A percentile compares a stretch with the other conserved stretches of the same genome.
These are phyloP conservation scores for Acanthamoeba triangularis DNA, from an alignment of 208 protist genomes.

Conservation along the genomic window DNA sequence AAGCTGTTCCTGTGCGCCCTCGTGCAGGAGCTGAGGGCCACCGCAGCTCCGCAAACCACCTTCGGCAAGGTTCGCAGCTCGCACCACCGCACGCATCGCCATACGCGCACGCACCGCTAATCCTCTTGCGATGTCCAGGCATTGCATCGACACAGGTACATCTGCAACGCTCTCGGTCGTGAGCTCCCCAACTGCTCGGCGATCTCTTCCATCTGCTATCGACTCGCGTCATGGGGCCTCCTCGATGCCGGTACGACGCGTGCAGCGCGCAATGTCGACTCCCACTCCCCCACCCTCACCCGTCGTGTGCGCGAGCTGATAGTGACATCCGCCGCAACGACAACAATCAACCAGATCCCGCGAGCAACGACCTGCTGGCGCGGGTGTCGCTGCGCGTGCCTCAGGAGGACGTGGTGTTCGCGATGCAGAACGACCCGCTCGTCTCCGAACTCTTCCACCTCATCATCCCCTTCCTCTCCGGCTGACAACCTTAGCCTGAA, in stretches of 20 bases:
- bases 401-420: constrained; percentile 39
- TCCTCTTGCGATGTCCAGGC: not conserved
- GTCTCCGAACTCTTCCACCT: constrained; percentile 62
- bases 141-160: constrained; percentile 26
- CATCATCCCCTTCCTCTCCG: constrained; percentile 32
- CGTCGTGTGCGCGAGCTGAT: not conserved
- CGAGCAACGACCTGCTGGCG: constrained; percentile 28
- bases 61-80: constrained; percentile 3
- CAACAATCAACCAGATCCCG: not conserved
- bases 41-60: constrained; percentile 2
- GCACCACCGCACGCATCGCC: not conserved
- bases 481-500: not conserved
- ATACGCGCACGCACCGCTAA: not conserved
- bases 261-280: not conserved
- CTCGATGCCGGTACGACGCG: not conserved
- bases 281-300: not conserved
- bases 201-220: constrained; percentile 21
- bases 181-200: constrained; percentile 33
- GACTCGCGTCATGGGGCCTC: constrained; percentile 14
- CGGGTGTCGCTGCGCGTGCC: constrained; percentile 19
- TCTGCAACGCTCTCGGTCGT: not conserved
- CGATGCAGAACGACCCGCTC: constrained; percentile 34
- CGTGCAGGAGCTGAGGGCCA: constrained; percentile 52
- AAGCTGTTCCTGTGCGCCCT: constrained; percentile 66
- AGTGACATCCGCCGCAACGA: not conserved